Evolutionary conservation across 352 stramenopile genomes (phyloP).

Genomic region (Globisporangium sylvaticum): DNA sequence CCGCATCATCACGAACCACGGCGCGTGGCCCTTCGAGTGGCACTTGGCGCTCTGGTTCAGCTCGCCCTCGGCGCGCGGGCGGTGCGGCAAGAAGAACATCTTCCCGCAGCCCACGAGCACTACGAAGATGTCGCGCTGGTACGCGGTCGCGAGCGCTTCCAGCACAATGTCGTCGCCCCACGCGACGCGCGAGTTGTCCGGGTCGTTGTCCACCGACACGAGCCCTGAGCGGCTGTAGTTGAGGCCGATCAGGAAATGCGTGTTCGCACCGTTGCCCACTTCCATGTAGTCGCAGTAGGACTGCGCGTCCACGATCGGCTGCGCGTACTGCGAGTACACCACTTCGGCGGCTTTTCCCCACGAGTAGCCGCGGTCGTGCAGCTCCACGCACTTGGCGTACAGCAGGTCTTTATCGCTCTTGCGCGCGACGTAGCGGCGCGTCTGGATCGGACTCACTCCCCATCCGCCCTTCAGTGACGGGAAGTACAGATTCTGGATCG

Average conservation of each 20-base stretch:
- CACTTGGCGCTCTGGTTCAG: slow-evolving; percentile 40
- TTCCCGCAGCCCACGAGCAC: slow-evolving; percentile 84
- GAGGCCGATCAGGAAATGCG: slow-evolving; percentile 73
- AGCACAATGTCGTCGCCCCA: slow-evolving; percentile 87
- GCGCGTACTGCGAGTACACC: slow-evolving; percentile 71
- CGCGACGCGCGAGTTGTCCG: slow-evolving; percentile 71
- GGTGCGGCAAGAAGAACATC: slow-evolving; percentile 87
- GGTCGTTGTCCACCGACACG: slow-evolving; percentile 80
- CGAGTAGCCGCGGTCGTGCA: slow-evolving; percentile 77
- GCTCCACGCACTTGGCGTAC: slow-evolving; percentile 69
- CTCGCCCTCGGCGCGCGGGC: slow-evolving; percentile 41
- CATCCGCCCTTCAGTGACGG: slow-evolving; percentile 76
- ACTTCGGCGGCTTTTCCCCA: slow-evolving; percentile 71
- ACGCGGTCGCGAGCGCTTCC: slow-evolving; percentile 80
- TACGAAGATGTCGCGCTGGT: slow-evolving; percentile 87
- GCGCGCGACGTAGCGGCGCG: slow-evolving; percentile 68
- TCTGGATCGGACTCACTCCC: slow-evolving; percentile 82
- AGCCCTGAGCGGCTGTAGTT: slow-evolving; percentile 78
- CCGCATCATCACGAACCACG: slow-evolving; percentile 88
- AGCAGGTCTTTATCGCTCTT: slow-evolving; percentile 69
- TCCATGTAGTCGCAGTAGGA: slow-evolving; percentile 87
- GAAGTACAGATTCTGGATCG: slow-evolving; percentile 86
- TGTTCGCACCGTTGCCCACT: slow-evolving; percentile 69
- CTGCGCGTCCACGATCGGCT: slow-evolving; percentile 64
- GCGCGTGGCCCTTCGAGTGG: slow-evolving; percentile 72